These are phyloP conservation scores for Boletus rubescentipes DNA, from an alignment of 768 basidiomycete species.

Conservation along the genomic window DNA sequence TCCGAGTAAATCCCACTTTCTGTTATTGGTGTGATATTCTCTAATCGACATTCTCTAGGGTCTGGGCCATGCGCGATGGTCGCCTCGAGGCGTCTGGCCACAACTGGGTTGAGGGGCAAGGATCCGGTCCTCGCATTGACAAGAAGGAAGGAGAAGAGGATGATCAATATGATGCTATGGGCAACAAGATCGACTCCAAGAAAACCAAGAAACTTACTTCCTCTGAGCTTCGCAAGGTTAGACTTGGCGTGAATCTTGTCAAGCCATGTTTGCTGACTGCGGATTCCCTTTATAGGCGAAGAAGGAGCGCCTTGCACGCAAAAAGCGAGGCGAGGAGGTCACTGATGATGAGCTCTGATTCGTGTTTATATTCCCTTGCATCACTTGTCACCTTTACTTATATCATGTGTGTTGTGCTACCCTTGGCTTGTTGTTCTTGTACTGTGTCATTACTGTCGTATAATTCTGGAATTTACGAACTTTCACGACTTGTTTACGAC, in stretches of 20 bases:
- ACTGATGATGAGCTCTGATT: slow-evolving; percentile 56
- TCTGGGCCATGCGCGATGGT: slow-evolving; percentile 99
- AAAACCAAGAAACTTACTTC: slow-evolving; percentile 87
- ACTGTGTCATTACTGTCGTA: slow-evolving; percentile 20
- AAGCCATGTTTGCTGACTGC: slow-evolving; percentile 11
- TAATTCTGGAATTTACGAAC: slow-evolving; percentile 11
- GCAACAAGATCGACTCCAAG: slow-evolving; percentile 88
- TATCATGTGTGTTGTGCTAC: slow-evolving; percentile 19
- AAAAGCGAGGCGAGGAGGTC: slow-evolving; percentile 82
- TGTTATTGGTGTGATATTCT: background rate
- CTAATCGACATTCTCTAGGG: slow-evolving; percentile 37
- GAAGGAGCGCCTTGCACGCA: slow-evolving; percentile 94
- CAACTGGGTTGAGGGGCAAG: slow-evolving; percentile 99
- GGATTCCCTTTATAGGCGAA: slow-evolving; percentile 46
- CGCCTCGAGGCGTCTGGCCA: slow-evolving; percentile 94
- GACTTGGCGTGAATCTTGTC: slow-evolving; percentile 11
- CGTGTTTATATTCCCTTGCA: slow-evolving; percentile 7
- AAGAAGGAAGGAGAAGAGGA: slow-evolving; percentile 91
- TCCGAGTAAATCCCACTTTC: slow-evolving; percentile 52
- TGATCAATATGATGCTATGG: slow-evolving; percentile 93
- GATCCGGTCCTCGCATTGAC: slow-evolving; percentile 92
- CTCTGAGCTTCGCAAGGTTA: slow-evolving; percentile 77
- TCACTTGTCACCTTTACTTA: slow-evolving; percentile 6
- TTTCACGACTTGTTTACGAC: too few relatives aligned
- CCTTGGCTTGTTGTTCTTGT: slow-evolving; percentile 18